Evolutionary conservation across 495 filamentous ascomycete species (phyloP).

Genomic region (Opeltia flavorubescens): DNA sequence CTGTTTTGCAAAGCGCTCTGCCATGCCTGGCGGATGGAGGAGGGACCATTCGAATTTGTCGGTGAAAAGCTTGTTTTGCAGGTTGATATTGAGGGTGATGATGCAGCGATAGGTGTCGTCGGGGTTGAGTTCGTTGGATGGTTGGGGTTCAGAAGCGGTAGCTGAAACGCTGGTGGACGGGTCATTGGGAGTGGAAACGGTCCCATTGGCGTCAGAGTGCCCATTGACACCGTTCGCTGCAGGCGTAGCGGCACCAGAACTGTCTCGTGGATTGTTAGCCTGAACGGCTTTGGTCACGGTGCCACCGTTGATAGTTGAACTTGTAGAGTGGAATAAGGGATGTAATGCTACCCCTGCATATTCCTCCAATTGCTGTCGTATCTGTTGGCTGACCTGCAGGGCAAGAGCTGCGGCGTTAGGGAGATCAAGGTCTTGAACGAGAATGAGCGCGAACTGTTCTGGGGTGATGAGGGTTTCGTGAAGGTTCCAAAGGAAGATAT

Average conservation of each 20-base stretch:
- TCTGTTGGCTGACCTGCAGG: slow-evolving; percentile 76
- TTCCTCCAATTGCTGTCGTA: slow-evolving; percentile 88
- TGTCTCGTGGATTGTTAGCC: slow-evolving; percentile 29
- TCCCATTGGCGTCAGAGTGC: slow-evolving; percentile 25
- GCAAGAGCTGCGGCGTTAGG: slow-evolving; percentile 54
- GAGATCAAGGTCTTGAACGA: slow-evolving; percentile 89
- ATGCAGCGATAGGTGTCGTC: slow-evolving; percentile 89
- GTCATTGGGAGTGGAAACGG: slow-evolving; percentile 24
- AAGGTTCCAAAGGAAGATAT: slow-evolving; percentile 93
- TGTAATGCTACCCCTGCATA: slow-evolving; percentile 91
- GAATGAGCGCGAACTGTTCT: slow-evolving; percentile 80
- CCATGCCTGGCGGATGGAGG: slow-evolving; percentile 77
- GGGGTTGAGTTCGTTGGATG: slow-evolving; percentile 38
- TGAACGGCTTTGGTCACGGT: slow-evolving; percentile 25
- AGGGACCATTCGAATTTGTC: slow-evolving; percentile 99
- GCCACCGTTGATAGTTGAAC: slow-evolving; percentile 30
- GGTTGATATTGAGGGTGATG: slow-evolving; percentile 79
- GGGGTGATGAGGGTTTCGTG: slow-evolving; percentile 90
- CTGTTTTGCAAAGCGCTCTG: slow-evolving; percentile 80
- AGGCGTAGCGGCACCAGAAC: slow-evolving; percentile 39
- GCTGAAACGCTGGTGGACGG: slow-evolving; percentile 30
- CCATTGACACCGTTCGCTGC: slow-evolving; percentile 28
- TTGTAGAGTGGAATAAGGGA: slow-evolving; percentile 64
- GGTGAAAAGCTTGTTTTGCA: slow-evolving; percentile 82
- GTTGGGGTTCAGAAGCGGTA: slow-evolving; percentile 19